Evolutionary conservation across 768 basidiomycete species (phyloP).

Genomic region (Omphalotus guepiniiformis): DNA sequence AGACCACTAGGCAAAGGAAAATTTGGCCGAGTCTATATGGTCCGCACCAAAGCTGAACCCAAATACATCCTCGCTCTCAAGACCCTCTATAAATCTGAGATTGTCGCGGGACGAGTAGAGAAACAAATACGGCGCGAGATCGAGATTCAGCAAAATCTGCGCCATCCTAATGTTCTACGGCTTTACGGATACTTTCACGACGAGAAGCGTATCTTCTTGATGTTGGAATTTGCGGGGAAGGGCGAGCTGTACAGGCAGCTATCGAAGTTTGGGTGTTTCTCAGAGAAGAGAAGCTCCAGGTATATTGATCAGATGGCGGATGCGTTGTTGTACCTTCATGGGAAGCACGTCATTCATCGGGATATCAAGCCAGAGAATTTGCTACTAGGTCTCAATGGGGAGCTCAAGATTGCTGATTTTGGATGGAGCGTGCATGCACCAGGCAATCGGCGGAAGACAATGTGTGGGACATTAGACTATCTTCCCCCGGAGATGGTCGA

Average conservation of each 20-base stretch:
- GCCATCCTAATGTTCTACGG: slow-evolving; percentile 92
- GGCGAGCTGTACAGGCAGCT: slow-evolving; percentile 98
- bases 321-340: slow-evolving; percentile 86
- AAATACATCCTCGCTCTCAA: slow-evolving; percentile 96
- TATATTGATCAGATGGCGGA: slow-evolving; percentile 99
- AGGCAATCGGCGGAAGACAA: slow-evolving; percentile 79
- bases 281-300: slow-evolving; percentile 79
- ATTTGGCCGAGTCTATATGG: slow-evolving; percentile 98
- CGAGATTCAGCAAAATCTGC: slow-evolving; percentile 94
- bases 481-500: slow-evolving; percentile 96
- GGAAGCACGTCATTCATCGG: slow-evolving; percentile 95
- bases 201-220: slow-evolving; percentile 93
- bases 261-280: slow-evolving; percentile 78
- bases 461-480: slow-evolving; percentile 96
- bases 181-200: slow-evolving; percentile 99
- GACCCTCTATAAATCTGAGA: slow-evolving; percentile 94
- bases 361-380: slow-evolving; percentile 99
- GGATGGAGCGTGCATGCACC: slow-evolving; percentile 99
- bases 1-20: slow-evolving; percentile 98
- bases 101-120: slow-evolving; percentile 87
- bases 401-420: slow-evolving; percentile 97
- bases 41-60: slow-evolving; percentile 83
- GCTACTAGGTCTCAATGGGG: slow-evolving; percentile 89
- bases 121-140: slow-evolving; percentile 97
- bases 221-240: slow-evolving; percentile 96